phyloP scores from a whole-genome alignment of 805 yeast species.

The Yamadazyma ubonensis region DNA sequence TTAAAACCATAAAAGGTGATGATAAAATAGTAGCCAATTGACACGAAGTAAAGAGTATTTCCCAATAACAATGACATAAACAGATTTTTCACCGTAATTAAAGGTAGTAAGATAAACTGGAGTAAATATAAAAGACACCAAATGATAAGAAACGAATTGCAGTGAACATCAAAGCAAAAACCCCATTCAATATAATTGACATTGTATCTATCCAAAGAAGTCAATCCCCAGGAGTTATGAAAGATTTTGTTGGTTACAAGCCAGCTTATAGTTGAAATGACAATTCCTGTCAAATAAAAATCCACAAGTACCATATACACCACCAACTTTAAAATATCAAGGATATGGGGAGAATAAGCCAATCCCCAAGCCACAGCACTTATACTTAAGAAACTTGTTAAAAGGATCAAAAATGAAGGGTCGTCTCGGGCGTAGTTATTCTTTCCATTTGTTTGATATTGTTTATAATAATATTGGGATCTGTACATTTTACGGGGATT shows the following conservation, averaged over 20 bases:
- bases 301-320: slow-evolving; percentile 84
- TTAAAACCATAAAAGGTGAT: slow-evolving; percentile 86
- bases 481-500: slow-evolving; percentile 82
- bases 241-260: slow-evolving; percentile 63
- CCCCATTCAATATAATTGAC: slow-evolving; percentile 75
- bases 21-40: slow-evolving; percentile 72
- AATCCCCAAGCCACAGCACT: slow-evolving; percentile 91
- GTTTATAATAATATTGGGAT: slow-evolving; percentile 71
- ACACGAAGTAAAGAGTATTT: slow-evolving; percentile 71
- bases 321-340: slow-evolving; percentile 63
- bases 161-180: slow-evolving; percentile 90
- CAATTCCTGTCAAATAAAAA: slow-evolving; percentile 66
- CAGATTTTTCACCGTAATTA: slow-evolving; percentile 63
- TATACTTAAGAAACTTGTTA: slow-evolving; percentile 62
- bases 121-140: slow-evolving; percentile 75
- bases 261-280: slow-evolving; percentile 76
- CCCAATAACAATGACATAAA: slow-evolving; percentile 67
- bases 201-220: slow-evolving; percentile 20
- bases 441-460: slow-evolving; percentile 24
- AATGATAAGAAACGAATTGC: slow-evolving; percentile 80
- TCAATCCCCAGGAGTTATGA: slow-evolving; percentile 32
- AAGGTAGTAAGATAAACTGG: slow-evolving; percentile 73
- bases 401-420: slow-evolving; percentile 78
- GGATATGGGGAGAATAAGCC: slow-evolving; percentile 65
- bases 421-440: slow-evolving; percentile 85